These are phyloP conservation scores for Leccinum incarnatum DNA, from an alignment of 768 basidiomycete species.

Conservation along the genomic window DNA sequence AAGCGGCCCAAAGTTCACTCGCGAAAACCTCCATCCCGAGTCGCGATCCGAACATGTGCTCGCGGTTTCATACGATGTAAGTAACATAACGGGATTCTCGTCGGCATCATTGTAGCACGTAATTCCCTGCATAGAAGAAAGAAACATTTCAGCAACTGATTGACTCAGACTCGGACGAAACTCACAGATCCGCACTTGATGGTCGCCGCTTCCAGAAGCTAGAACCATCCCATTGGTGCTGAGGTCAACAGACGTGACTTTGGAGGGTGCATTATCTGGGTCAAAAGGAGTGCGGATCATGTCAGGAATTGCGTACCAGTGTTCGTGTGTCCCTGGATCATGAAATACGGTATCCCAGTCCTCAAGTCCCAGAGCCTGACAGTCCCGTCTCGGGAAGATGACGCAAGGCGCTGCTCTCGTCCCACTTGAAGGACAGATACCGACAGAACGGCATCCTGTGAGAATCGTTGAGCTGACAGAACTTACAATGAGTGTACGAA, in stretches of 20 bases:
- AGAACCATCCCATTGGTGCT: constrained; percentile 29
- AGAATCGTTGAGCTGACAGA: not conserved
- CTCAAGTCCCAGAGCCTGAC: constrained; percentile 37
- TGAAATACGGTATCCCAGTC: constrained; percentile 32
- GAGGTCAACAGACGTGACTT: constrained; percentile 40
- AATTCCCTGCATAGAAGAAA: constrained; percentile 25
- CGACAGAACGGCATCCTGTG: constrained; percentile 32
- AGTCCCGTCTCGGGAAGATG: constrained; percentile 38
- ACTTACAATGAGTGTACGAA: not conserved
- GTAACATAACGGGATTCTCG: not conserved
- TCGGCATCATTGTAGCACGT: constrained; percentile 24
- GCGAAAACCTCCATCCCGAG: constrained; percentile 4
- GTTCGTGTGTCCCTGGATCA: constrained; percentile 35
- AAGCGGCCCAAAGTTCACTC: not conserved
- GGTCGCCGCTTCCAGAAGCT: constrained; percentile 39
- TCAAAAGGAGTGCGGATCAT: constrained; percentile 19
- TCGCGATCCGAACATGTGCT: constrained; percentile 5
- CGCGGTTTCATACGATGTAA: constrained; percentile 1
- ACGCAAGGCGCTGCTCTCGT: constrained; percentile 33
- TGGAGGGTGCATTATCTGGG: not conserved
- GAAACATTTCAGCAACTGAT: constrained; percentile 13
- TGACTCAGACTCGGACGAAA: constrained; percentile 7
- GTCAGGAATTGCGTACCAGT: constrained; percentile 29
- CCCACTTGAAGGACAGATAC: constrained; percentile 32
- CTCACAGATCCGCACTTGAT: constrained; percentile 38